Base-by-base conservation (phyloP, 345 rosid genomes). In the Eucalyptus victrix region DNA sequence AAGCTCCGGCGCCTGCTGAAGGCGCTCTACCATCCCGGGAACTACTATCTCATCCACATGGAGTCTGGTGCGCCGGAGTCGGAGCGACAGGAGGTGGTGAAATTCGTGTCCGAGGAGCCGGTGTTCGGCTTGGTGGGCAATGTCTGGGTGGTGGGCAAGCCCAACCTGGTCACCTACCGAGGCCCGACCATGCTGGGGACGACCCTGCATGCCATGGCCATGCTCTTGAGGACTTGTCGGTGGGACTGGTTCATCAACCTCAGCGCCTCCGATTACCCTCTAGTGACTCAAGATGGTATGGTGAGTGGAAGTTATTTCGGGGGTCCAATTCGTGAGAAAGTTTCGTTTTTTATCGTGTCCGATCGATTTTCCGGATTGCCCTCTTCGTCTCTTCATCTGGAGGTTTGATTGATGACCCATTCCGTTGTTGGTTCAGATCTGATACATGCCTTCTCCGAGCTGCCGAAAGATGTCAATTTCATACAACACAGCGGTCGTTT, bases 221-320 rank as follows among this genome's bases (percentile, higher is more conserved):
- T 96, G 91, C 92, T 97, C 28, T 44, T 94, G 91, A 95, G 96
- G 88, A 94, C 95, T 90, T 94, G 97, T 94, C 92, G 93, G 87
- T 97, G 99, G 99, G 98, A 97, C 89, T 97, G 99, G 99, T 97
- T 97, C 51, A 96, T 97, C 30, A 97, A 97, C 91, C 98, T 97
- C n/a, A 97, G 98, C 92, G 98, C 99, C 90, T 97, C 99, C 90
- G 99, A 97, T 91, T 97, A 97, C 89, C 99, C 99, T 86, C 86
- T 97, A 69, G 92, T 95, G 11, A 97, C 98, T 91, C 98, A 96
- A 96, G 99, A 97, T 95, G 98, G 99, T 97, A 97, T 91, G 99
- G 98, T 97, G 98, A 97, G 99, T 97, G 95, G 24, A 54, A 14
- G 53, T 86, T 65, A 40, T 49, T 69, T 53, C 45, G 12, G 49